Evolutionary conservation across 2,329 filamentous ascomycete genomes (phyloP).

Genomic region (Pestalotiopsis sp.): DNA sequence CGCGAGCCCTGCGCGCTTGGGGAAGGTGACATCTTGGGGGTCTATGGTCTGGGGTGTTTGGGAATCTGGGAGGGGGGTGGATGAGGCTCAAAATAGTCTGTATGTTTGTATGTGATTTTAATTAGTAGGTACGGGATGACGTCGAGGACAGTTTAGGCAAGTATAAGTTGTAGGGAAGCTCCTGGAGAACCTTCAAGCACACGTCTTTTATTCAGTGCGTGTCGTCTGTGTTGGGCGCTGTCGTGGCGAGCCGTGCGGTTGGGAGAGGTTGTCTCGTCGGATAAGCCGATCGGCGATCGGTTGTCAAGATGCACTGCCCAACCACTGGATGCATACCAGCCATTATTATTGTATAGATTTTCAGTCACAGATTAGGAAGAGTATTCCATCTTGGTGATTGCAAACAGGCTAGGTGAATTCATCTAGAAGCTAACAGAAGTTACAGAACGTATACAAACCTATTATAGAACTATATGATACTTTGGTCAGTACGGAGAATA

Average conservation of each 20-base stretch:
- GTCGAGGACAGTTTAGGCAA: constrained; percentile 7
- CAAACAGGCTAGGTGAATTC: no score
- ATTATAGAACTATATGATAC: no score
- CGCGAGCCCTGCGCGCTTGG: not conserved
- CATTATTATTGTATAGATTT: not conserved
- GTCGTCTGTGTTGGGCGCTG: not conserved
- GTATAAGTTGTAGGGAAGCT: not conserved
- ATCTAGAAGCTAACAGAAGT: no score
- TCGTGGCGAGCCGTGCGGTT: not conserved
- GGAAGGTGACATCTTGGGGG: constrained; percentile 3
- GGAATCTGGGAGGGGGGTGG: no score
- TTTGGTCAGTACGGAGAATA: no score
- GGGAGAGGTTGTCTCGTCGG: not conserved
- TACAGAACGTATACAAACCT: no score
- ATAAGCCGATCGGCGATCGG: constrained; percentile 9
- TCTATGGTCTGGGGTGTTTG: no score
- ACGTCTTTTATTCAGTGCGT: constrained; percentile 4
- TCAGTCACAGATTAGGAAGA: not conserved
- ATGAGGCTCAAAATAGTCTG: no score
- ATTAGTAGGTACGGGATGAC: constrained; percentile 2
- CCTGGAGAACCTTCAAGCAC: not conserved
- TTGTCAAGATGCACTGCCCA: not conserved
- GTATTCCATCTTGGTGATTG: not conserved
- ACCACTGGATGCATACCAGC: not conserved
- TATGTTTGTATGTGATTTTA: not conserved